Evolutionary conservation across 2,329 filamentous ascomycete species (phyloP).

Genomic region (Verticillium nubilum): DNA sequence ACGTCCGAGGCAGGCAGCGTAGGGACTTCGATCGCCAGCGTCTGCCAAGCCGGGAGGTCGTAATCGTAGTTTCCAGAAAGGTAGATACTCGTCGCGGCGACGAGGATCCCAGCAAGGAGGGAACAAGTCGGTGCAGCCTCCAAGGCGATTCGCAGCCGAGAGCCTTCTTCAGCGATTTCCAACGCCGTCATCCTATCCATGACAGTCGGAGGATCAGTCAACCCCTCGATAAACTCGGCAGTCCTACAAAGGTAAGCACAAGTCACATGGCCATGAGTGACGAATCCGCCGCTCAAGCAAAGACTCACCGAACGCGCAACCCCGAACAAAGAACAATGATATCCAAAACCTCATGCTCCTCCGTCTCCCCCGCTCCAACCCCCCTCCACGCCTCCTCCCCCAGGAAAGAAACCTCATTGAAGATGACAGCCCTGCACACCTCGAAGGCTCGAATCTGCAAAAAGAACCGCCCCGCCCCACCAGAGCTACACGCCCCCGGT

Average conservation of each 20-base stretch:
- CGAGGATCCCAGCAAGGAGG: slow-evolving; percentile 17
- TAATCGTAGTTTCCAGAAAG: slow-evolving; percentile 31
- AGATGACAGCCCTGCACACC: slow-evolving; percentile 23
- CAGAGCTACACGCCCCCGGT: slow-evolving; percentile 11
- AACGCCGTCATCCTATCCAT: not conserved
- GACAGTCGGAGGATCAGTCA: not conserved
- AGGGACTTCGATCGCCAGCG: slow-evolving; percentile 14
- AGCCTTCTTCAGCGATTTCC: slow-evolving; percentile 14
- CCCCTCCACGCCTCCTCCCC: slow-evolving; percentile 4
- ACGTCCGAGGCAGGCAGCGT: slow-evolving; percentile 15
- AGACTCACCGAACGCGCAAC: slow-evolving; percentile 22
- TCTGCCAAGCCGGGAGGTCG: slow-evolving; percentile 22
- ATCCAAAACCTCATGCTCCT: slow-evolving; percentile 20
- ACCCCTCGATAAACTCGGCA: not conserved
- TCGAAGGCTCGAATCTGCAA: slow-evolving; percentile 23
- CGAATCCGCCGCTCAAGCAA: not conserved
- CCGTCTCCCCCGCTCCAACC: not conserved
- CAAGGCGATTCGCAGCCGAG: slow-evolving; percentile 12
- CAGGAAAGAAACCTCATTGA: slow-evolving; percentile 21
- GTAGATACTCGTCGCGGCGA: slow-evolving; percentile 27
- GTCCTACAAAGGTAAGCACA: not conserved
- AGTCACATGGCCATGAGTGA: not conserved
- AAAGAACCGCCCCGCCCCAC: slow-evolving; percentile 17
- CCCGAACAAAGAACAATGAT: slow-evolving; percentile 24
- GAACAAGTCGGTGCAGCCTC: not conserved